Percentiles rank a stretch among this genome's conserved stretches.
These are phyloP conservation scores for Pezicula carpinea DNA, from an alignment of 2,329 filamentous ascomycete genomes.

Conservation along the genomic window DNA sequence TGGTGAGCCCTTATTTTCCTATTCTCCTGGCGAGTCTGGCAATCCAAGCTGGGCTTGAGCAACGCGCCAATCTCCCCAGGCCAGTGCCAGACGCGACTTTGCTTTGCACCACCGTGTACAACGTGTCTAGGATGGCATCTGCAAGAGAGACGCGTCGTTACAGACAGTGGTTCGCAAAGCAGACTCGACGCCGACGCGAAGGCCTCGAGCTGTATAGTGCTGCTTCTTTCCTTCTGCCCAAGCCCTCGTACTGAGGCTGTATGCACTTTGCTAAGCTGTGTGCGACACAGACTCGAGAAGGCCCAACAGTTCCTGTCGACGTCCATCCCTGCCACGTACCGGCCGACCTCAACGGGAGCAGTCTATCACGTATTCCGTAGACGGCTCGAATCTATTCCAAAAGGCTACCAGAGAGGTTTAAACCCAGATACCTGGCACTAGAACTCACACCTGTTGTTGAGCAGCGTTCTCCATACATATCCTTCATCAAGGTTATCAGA, in stretches of 20 bases:
- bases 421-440: no score
- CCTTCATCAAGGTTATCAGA: slow-evolving; percentile 11
- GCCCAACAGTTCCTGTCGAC: slow-evolving; percentile 12
- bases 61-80: neutral
- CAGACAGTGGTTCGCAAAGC: neutral
- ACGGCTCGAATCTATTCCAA: neutral
- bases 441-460: slow-evolving; percentile 2
- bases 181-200: slow-evolving; percentile 2
- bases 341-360: slow-evolving; percentile 16
- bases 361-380: slow-evolving; percentile 13
- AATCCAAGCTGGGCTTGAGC: neutral
- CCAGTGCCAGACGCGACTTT: neutral
- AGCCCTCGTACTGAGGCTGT: slow-evolving; percentile 1
- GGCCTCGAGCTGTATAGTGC: slow-evolving; percentile 4
- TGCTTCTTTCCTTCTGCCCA: neutral
- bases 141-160: neutral
- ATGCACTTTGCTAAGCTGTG: slow-evolving; percentile 17
- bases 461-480: slow-evolving; percentile 6
- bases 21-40: slow-evolving; percentile 13
- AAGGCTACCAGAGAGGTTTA: neutral
- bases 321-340: slow-evolving; percentile 20
- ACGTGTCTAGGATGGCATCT: neutral
- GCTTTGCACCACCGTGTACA: neutral
- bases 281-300: slow-evolving; percentile 20
- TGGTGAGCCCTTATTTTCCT: slow-evolving; percentile 16